Evolutionary conservation across 768 basidiomycete species (phyloP).

Genomic region (Russula emetica): DNA sequence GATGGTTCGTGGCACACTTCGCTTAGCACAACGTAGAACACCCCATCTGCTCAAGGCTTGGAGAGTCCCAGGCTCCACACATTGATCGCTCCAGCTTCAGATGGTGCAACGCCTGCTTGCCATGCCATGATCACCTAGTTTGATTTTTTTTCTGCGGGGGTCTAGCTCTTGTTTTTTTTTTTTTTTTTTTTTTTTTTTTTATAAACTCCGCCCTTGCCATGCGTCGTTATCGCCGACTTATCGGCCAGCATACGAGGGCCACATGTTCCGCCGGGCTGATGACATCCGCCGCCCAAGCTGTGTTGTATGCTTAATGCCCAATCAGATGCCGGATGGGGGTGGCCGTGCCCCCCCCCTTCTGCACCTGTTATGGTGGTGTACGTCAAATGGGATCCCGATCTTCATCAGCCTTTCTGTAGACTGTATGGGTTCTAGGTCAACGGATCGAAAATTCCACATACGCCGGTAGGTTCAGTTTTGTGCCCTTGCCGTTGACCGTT

Average conservation of each 20-base stretch:
- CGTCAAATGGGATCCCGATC: conserved; percentile 15
- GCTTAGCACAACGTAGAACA: neutral
- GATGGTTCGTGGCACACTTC: neutral
- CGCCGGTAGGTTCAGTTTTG: neutral
- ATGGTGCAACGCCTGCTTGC: neutral
- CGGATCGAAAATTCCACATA: neutral
- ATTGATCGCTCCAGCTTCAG: neutral
- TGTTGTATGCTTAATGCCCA: neutral
- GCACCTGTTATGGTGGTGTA: conserved; percentile 8
- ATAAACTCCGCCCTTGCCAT: conserved; percentile 16
- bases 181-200: too few relatives aligned
- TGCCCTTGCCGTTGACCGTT: neutral
- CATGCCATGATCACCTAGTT: neutral
- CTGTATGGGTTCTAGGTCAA: neutral
- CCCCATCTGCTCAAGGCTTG: neutral
- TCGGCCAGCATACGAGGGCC: conserved; percentile 2
- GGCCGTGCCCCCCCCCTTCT: neutral
- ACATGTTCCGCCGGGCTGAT: conserved; percentile 7
- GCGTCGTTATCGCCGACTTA: too few relatives aligned
- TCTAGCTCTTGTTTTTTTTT: neutral
- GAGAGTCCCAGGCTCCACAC: neutral
- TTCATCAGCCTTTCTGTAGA: neutral
- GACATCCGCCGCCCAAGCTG: neutral
- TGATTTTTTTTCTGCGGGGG: neutral
- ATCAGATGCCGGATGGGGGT: conserved; percentile 4